Evolutionary conservation across 345 rosid genomes (phyloP).

Genomic region (Euphorbia lathyris): DNA sequence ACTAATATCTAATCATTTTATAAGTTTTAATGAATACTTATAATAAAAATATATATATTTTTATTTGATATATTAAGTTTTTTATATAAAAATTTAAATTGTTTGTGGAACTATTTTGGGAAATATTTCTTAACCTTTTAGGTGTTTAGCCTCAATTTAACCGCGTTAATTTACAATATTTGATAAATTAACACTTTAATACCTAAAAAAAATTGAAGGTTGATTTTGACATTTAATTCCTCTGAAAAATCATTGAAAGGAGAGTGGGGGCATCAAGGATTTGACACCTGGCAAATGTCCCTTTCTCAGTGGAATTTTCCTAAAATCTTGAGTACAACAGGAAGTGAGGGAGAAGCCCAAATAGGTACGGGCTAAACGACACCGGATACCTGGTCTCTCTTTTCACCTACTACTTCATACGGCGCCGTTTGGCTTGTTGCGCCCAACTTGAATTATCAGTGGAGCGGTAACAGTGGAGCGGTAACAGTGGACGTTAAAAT

Average conservation of each 20-base stretch:
- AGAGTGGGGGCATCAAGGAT: background rate
- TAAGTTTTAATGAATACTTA: too few species aligned
- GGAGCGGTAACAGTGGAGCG: constrained; percentile 1
- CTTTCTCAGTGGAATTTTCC: constrained; percentile 11
- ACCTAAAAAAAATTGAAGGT: too few species aligned
- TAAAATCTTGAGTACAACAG: constrained; percentile 30
- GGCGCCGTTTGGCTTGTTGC: constrained; percentile 14
- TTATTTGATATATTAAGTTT: too few species aligned
- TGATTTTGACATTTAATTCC: too few species aligned
- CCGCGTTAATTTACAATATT: too few species aligned
- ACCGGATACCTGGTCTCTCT: constrained; percentile 5
- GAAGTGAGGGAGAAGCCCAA: constrained; percentile 21
- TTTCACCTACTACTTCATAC: constrained; percentile 22
- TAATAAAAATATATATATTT: too few species aligned
- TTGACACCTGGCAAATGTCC: constrained; percentile 34
- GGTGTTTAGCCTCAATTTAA: too few species aligned
- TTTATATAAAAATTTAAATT: too few species aligned
- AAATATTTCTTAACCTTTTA: too few species aligned
- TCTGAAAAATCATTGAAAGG: background rate
- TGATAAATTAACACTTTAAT: too few species aligned
- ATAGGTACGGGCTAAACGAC: constrained; percentile 21
- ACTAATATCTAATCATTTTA: too few species aligned
- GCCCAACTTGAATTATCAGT: background rate
- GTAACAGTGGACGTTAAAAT: background rate
- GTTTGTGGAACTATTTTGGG: too few species aligned